Evolutionary conservation across 352 stramenopile species (phyloP).

Genomic region (Thalassiosira delicatula): DNA sequence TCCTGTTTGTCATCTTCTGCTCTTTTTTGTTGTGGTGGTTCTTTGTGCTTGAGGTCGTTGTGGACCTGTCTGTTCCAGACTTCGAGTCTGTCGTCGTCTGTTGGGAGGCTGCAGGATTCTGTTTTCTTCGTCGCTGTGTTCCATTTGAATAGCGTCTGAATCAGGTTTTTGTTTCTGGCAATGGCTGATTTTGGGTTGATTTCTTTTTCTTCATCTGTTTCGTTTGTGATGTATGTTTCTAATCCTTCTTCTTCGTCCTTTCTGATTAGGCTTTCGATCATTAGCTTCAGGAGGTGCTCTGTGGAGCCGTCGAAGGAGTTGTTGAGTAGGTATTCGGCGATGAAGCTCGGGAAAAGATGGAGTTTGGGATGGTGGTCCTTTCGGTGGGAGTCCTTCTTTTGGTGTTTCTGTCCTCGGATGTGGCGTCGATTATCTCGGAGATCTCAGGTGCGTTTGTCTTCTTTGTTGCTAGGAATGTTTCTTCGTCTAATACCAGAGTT

Average conservation of each 20-base stretch:
- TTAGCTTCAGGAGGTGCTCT: too few relatives aligned
- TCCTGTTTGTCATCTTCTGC: neutral
- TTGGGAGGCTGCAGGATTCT: neutral
- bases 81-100: neutral
- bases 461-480: neutral
- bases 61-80: too few relatives aligned
- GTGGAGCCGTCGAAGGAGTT: too few relatives aligned
- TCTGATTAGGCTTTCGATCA: too few relatives aligned
- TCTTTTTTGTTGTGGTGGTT: neutral
- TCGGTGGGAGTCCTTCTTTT: too few relatives aligned
- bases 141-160: neutral
- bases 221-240: too few relatives aligned
- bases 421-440: too few relatives aligned
- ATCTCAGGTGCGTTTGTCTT: neutral
- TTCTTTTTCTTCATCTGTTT: constrained; percentile 1
- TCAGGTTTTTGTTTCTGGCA: neutral
- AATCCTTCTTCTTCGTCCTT: too few relatives aligned
- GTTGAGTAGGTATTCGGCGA: too few relatives aligned
- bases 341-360: too few relatives aligned
- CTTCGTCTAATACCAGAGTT: neutral
- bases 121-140: neutral
- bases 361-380: too few relatives aligned
- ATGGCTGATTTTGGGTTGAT: neutral
- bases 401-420: too few relatives aligned
- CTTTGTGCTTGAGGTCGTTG: neutral